Base-by-base conservation (phyloP, 2,329 filamentous ascomycete genomes). In the Macrophomina tecta region DNA sequence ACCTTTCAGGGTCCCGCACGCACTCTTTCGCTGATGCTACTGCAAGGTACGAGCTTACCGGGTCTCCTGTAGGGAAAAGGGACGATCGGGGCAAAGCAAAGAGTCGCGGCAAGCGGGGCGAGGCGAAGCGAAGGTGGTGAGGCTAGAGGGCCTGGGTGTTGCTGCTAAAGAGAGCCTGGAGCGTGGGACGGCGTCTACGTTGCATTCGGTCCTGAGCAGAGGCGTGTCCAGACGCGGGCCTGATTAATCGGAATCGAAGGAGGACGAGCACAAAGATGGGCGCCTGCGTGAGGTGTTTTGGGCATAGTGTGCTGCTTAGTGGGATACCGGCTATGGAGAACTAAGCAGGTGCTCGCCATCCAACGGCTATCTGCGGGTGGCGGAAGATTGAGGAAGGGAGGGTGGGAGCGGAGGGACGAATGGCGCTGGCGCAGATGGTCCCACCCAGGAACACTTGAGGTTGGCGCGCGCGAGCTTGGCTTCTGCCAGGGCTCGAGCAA, bases 381-480 rank as follows among this genome's bases (percentile, higher is more conserved):
- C 40, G 38, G 55, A 42, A 23, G 23, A 23, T 23, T 23, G 23
- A 23, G 23, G 23, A 4, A 23, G 32, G 14, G 51, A 36, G 8
- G 12, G 11, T 23, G 23, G 38, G 36, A 12, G 34, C 23, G 52
- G 34, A 30, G 18, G 8, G 23, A 32, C 56, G 56, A 51, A 23
- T 62, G 45, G n/a, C 11, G 32, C 30, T 18, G 23, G 56, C 42
- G 42, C 30, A 34, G 28, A 8, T 38, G 42, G 18, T 38, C 58
- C 58, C 58, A 62, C 58, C n/a, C 42, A n/a, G 55, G 30, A 23
- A 16, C 42, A 48, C 30, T 34, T 23, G 42, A 61, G 56, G 56
- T 46, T 61, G 40, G 56, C 28, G 11, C 12, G 56, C 56, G 56
- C 56, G 56, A 61, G 56, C 58, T 48, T 48, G 42, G 58, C 42